Evolutionary conservation across 192 early-diverging fungal genomes (phyloP).

Genomic region (Backusella tarrabulga): DNA sequence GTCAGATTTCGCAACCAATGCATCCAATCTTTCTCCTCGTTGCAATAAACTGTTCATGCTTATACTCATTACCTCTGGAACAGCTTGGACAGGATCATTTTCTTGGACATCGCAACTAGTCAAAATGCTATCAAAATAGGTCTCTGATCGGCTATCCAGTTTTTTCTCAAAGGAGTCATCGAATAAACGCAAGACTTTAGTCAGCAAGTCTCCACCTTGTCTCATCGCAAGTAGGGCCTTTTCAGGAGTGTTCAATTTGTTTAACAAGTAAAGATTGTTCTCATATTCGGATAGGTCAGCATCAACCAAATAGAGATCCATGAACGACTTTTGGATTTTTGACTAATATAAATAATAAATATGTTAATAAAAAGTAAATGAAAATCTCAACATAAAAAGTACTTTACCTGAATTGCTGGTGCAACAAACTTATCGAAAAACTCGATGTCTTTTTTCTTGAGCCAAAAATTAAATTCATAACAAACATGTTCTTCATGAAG

Average conservation of each 20-base stretch:
- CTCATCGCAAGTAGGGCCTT: conserved; percentile 42
- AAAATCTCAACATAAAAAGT: not conserved
- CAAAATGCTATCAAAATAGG: conserved; percentile 2
- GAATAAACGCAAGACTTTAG: conserved; percentile 34
- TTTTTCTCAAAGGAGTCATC: conserved; percentile 5
- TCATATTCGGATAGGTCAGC: conserved; percentile 33
- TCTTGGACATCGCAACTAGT: not conserved
- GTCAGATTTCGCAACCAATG: not conserved
- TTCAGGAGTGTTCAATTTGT: conserved; percentile 36
- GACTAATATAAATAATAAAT: conserved; percentile 29
- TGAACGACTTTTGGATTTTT: conserved; percentile 45
- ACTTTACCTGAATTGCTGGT: conserved; percentile 43
- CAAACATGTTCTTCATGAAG: conserved; percentile 36
- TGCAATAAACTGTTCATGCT: not conserved
- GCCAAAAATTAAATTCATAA: conserved; percentile 50
- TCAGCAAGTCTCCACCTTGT: conserved; percentile 13
- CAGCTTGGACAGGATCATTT: not conserved
- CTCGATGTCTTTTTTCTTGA: conserved; percentile 42
- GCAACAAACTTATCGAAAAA: conserved; percentile 40
- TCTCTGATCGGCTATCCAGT: not conserved
- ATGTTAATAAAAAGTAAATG: not conserved
- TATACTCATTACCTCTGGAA: not conserved
- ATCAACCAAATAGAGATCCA: conserved; percentile 46
- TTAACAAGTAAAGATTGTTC: conserved; percentile 24
- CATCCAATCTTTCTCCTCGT: not conserved